Conservation (phyloP, 2,329 filamentous ascomycete genomes). For the Davidsoniella virescens region DNA sequence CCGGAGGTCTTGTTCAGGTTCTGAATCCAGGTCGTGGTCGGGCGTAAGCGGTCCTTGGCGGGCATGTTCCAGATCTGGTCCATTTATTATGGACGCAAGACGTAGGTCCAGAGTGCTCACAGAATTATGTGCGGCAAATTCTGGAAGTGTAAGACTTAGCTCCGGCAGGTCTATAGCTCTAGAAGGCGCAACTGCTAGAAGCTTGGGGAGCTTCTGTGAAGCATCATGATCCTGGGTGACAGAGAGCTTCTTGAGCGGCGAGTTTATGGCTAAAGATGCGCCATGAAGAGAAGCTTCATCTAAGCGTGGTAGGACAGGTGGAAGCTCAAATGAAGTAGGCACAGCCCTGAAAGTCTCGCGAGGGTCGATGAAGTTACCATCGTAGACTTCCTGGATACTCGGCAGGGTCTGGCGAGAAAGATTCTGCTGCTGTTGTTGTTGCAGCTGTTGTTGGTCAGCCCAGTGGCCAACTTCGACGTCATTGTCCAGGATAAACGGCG, state of each 20-base stretch:
- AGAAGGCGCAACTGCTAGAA: slow-evolving; percentile 1
- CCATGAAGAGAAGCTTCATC: neutral
- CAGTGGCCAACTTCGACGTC: slow-evolving; percentile 3
- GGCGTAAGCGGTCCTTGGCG: neutral
- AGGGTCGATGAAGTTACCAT: slow-evolving; percentile 6
- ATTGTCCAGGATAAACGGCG: neutral
- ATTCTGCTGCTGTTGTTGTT: neutral
- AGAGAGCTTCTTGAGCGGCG: neutral
- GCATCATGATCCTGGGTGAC: neutral
- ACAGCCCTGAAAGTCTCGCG: slow-evolving; percentile 3
- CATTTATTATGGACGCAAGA: neutral
- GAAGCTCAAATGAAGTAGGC: slow-evolving; percentile 2
- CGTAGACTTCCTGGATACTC: slow-evolving; percentile 7
- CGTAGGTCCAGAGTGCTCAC: neutral
- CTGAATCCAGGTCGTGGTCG: neutral
- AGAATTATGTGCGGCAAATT: neutral
- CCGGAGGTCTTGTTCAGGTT: neutral
- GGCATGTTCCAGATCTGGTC: neutral
- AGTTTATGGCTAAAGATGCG: neutral
- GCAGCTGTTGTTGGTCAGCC: slow-evolving; percentile 1
- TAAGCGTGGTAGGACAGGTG: slow-evolving; percentile 2
- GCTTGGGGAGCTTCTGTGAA: neutral
- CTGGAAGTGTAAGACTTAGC: neutral
- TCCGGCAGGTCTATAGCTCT: neutral
- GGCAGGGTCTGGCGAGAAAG: slow-evolving; percentile 4